Conservation (phyloP, 148 eudicot species). For the Linanthus parryae region DNA sequence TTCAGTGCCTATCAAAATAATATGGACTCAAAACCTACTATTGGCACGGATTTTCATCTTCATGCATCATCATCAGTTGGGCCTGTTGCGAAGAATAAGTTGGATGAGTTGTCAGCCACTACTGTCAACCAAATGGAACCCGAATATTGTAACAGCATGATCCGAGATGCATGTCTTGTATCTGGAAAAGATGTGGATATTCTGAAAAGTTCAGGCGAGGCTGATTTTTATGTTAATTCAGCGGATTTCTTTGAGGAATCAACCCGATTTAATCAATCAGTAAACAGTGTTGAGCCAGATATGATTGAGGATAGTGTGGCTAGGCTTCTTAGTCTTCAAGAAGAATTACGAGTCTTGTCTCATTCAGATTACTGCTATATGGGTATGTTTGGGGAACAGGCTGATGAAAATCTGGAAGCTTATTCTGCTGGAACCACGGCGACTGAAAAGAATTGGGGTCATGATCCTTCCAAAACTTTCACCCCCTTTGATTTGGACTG, state of each 20-base stretch:
- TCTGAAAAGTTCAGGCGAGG: slow-evolving; percentile 9
- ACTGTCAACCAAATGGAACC: slow-evolving; percentile 12
- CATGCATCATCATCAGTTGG: slow-evolving; percentile 21
- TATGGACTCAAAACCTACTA: slow-evolving; percentile 4
- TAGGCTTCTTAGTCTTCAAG: slow-evolving; percentile 23
- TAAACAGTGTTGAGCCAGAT: slow-evolving; percentile 12
- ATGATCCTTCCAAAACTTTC: slow-evolving; percentile 12
- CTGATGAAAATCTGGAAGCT: slow-evolving; percentile 8
- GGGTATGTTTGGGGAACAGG: slow-evolving; percentile 20
- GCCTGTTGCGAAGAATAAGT: slow-evolving; percentile 17
- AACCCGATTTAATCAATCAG: slow-evolving; percentile 13
- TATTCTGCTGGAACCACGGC: slow-evolving; percentile 13
- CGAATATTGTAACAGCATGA: slow-evolving; percentile 17
- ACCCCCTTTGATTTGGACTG: slow-evolving; percentile 29
- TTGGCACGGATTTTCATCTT: slow-evolving; percentile 7
- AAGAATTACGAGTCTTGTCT: slow-evolving; percentile 16
- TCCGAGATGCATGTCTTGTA: slow-evolving; percentile 1
- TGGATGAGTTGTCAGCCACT: slow-evolving; percentile 16
- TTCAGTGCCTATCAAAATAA: slow-evolving; percentile 23
- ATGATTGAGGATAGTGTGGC: slow-evolving; percentile 14
- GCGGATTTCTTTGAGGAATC: slow-evolving; percentile 14
- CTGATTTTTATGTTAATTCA: slow-evolving; percentile 14
- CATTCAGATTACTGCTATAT: slow-evolving; percentile 9
- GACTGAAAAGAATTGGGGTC: slow-evolving; percentile 8
- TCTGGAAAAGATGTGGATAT: slow-evolving; percentile 11